Percentiles rank a stretch among this genome's conserved stretches.
These are phyloP conservation scores for Podospora sp. DNA, from an alignment of 495 filamentous ascomycete genomes.

Conservation along the genomic window DNA sequence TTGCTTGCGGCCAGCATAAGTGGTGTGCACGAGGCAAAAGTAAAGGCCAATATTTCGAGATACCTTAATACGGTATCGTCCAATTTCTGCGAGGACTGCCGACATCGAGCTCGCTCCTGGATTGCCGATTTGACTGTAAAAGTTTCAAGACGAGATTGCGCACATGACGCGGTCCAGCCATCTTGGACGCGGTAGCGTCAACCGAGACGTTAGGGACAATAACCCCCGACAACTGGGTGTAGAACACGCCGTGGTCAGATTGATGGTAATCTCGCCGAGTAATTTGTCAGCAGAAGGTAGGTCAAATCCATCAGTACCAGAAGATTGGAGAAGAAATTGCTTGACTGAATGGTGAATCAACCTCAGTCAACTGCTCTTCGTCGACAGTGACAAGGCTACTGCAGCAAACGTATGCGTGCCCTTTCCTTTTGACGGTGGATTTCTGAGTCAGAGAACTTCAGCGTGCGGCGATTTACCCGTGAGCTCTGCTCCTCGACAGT, in stretches of 20 bases:
- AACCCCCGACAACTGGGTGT: not conserved
- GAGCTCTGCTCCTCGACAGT: conserved; percentile 41
- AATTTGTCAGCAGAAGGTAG: not conserved
- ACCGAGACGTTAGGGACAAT: not conserved
- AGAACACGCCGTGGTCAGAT: not conserved
- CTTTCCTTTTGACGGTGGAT: conserved; percentile 34
- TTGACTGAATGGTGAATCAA: not conserved
- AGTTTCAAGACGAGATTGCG: not conserved
- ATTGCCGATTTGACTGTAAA: not conserved
- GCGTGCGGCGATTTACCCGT: conserved; percentile 32
- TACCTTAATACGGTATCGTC: not conserved
- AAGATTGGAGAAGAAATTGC: not conserved
- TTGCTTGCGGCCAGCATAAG: not conserved
- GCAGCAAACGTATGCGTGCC: conserved; percentile 9
- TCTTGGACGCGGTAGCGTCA: not conserved
- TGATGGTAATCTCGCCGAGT: not conserved
- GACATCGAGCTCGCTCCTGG: not conserved
- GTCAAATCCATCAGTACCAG: not conserved
- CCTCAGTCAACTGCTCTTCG: not conserved
- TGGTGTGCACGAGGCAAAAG: not conserved
- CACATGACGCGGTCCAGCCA: not conserved
- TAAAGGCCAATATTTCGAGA: not conserved
- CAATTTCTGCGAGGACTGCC: conserved; percentile 5
- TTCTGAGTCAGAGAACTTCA: conserved; percentile 29
- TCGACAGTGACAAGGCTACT: not conserved